Evolutionary conservation across 225 moss, liverwort and hornwort species (phyloP).

Genomic region (Bryum argenteum): DNA sequence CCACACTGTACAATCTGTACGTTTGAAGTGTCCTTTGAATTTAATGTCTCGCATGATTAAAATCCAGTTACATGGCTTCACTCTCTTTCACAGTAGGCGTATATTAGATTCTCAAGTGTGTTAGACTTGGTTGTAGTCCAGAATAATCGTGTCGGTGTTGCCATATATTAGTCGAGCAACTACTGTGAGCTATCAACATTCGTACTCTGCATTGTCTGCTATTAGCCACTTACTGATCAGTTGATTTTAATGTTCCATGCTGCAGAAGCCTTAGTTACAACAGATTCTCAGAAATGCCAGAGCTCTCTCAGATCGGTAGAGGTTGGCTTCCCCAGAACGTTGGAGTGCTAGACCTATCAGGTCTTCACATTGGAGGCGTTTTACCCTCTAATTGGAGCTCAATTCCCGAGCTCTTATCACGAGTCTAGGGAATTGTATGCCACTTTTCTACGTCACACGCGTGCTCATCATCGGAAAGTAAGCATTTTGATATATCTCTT

Average conservation of each 20-base stretch:
- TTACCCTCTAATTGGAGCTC: slow-evolving; percentile 24
- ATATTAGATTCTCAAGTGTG: neutral
- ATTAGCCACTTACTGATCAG: neutral
- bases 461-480: too few relatives aligned
- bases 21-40: neutral
- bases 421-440: too few relatives aligned
- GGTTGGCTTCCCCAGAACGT: slow-evolving; percentile 19
- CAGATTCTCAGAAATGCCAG: slow-evolving; percentile 18
- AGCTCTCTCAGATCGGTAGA: slow-evolving; percentile 23
- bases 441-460: too few relatives aligned
- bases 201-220: neutral
- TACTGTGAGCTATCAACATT: neutral
- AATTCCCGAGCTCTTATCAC: too few relatives aligned
- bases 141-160: neutral
- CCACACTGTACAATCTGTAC: slow-evolving; percentile 20
- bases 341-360: neutral
- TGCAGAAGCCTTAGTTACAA: slow-evolving; percentile 42
- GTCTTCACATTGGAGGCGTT: slow-evolving; percentile 16
- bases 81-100: neutral
- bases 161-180: neutral
- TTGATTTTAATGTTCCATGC: neutral
- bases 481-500: neutral
- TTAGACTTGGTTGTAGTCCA: neutral
- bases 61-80: neutral
- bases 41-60: too few relatives aligned